Percentiles rank a stretch among this genome's conserved stretches.
These are phyloP conservation scores for Ocimum tenuiflorum DNA, from an alignment of 257 asterid genomes.

Conservation along the genomic window DNA sequence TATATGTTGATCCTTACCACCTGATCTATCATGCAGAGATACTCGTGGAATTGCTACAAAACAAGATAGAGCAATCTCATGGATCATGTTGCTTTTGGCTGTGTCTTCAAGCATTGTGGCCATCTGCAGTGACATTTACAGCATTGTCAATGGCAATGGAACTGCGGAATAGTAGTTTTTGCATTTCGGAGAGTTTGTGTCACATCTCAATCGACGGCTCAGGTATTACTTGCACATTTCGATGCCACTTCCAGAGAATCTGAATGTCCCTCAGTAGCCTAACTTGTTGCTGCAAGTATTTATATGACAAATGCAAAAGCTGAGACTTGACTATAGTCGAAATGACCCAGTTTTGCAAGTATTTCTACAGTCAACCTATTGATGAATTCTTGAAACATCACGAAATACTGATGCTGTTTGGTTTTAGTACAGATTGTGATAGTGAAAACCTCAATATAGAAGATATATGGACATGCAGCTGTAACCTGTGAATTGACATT, in stretches of 20 bases:
- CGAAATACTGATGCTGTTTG: neutral
- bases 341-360: neutral
- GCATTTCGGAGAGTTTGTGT: neutral
- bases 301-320: slow-evolving; percentile 1
- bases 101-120: slow-evolving; percentile 79
- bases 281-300: slow-evolving; percentile 1
- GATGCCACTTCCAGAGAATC: neutral
- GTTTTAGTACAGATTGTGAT: neutral
- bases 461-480: neutral
- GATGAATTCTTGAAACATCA: neutral
- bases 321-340: neutral
- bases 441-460: neutral
- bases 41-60: slow-evolving; percentile 57
- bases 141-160: slow-evolving; percentile 36
- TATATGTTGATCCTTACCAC: neutral
- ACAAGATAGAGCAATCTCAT: slow-evolving; percentile 55
- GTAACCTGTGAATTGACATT: neutral
- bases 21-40: slow-evolving; percentile 41
- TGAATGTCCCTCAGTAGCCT: neutral
- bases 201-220: neutral
- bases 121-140: slow-evolving; percentile 75
- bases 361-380: too few species aligned
- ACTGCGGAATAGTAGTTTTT: slow-evolving; percentile 24
- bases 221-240: neutral
- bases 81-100: slow-evolving; percentile 70